Conservation (phyloP, 805 yeast genomes). For the Nakazawaea wyomingensis region DNA sequence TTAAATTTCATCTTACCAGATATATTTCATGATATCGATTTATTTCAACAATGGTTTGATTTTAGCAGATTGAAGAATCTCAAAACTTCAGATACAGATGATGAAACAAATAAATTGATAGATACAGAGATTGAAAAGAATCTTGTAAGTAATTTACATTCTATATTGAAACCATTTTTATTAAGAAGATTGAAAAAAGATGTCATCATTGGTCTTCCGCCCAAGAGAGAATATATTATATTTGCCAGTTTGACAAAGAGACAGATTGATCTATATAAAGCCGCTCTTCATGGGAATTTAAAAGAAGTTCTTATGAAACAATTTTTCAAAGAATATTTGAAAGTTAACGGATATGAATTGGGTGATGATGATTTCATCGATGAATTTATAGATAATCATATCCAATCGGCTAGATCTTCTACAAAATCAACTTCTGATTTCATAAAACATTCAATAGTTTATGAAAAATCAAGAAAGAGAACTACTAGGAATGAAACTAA, state of each 20-base stretch:
- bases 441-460: neutral
- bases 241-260: conserved; percentile 60
- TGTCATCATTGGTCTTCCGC: conserved; percentile 69
- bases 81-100: conserved; percentile 28
- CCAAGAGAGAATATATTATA: conserved; percentile 83
- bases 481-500: conserved; percentile 4
- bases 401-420: neutral
- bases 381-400: conserved; percentile 35
- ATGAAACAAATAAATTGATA: conserved; percentile 45
- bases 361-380: conserved; percentile 28
- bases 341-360: conserved; percentile 28
- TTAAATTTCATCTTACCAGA: conserved; percentile 90
- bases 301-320: conserved; percentile 39
- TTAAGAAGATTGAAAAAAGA: conserved; percentile 75
- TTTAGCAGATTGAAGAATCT: conserved; percentile 52
- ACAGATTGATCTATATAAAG: conserved; percentile 62
- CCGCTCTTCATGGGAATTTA: conserved; percentile 41
- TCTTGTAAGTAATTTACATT: conserved; percentile 72
- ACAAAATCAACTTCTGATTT: neutral
- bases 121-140: conserved; percentile 53
- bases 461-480: conserved; percentile 4
- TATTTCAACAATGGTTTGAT: conserved; percentile 94
- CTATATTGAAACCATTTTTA: conserved; percentile 83
- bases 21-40: conserved; percentile 81
- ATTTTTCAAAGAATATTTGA: conserved; percentile 46